Percentiles rank a stretch among this genome's conserved stretches.
Evolutionary conservation across 306 rosid genomes (phyloP).

Genomic region (Sphenostylis stenocarpa): DNA sequence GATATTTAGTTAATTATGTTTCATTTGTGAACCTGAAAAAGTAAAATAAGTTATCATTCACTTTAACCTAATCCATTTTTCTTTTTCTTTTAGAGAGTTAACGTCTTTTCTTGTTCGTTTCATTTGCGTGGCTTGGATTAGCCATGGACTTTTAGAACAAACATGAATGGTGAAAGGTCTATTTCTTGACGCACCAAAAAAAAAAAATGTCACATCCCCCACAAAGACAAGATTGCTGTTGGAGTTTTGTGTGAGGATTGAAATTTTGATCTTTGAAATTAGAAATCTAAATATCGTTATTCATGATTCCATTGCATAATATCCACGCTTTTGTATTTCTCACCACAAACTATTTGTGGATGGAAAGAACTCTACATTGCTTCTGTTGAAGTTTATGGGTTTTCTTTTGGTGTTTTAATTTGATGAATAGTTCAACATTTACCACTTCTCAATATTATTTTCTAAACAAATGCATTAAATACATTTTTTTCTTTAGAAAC

Average conservation of each 20-base stretch:
- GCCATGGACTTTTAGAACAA: neutral
- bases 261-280: neutral
- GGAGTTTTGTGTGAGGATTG: neutral
- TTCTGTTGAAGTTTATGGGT: neutral
- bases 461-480: too few relatives aligned
- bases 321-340: neutral
- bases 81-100: neutral
- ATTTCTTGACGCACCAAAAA: neutral
- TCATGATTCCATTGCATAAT: neutral
- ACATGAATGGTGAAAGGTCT: neutral
- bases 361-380: neutral
- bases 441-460: too few relatives aligned
- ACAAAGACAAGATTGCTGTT: neutral
- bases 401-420: too few relatives aligned
- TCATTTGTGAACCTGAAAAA: neutral
- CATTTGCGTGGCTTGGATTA: neutral
- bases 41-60: neutral
- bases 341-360: neutral
- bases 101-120: neutral
- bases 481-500: too few relatives aligned
- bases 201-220: neutral
- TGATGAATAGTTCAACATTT: too few relatives aligned
- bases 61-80: neutral
- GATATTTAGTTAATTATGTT: neutral
- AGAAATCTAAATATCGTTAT: neutral